Base-by-base conservation (phyloP, 345 rosid genomes). In the Camelina laxa region DNA sequence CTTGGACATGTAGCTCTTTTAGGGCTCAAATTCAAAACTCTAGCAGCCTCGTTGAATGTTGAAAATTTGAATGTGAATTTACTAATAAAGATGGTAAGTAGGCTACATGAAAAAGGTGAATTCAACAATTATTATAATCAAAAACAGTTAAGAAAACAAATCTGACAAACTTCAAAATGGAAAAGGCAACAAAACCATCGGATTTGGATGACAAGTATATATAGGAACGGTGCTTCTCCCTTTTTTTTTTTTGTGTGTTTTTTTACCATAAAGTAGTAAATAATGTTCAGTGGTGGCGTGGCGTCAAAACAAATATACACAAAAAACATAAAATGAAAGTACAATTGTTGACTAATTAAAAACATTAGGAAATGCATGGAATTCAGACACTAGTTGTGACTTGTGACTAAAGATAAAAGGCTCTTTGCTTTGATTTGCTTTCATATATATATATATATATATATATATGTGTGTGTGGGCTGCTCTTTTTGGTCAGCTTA, bases 271-370 rank as follows among this genome's bases (percentile, higher is more conserved):
- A 35, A 70, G 20, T 44, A 60, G 48, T 17, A 15, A 3, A 4
- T 36, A 48, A 21, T 17, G 39, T 36, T 49, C 35, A 45, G 31
- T 58, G 22, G 21, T 8, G 38, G 41, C 33, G 12, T 70, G 3
- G 24, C 47, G 24, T 47, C 19, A 21, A 60, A 7, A 61, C 20
- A 30, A 62, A 50, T 39, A 41, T 2, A 50, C 6, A 22, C 36
- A 22, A 14, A 22, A 21, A 53, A 36, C 38, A 21, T 10, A 2
- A 24, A 22, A 42, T 13, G 76, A 62, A 72, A 41, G 57, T 64
- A 73, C 56, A 42, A 11, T 64, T 55, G 70, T 74, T 58, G 78
- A 74, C 78, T 36, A n/a, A n/a, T n/a, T n/a, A 22, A 6, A 58
- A 58, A 10, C 15, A 19, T 15, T 44, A 7, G 16, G 7, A 47